Percentiles rank a stretch among this genome's conserved stretches.
Evolutionary conservation across 129 eudicot genomes (phyloP).

Genomic region (Escallonia herrerae): DNA sequence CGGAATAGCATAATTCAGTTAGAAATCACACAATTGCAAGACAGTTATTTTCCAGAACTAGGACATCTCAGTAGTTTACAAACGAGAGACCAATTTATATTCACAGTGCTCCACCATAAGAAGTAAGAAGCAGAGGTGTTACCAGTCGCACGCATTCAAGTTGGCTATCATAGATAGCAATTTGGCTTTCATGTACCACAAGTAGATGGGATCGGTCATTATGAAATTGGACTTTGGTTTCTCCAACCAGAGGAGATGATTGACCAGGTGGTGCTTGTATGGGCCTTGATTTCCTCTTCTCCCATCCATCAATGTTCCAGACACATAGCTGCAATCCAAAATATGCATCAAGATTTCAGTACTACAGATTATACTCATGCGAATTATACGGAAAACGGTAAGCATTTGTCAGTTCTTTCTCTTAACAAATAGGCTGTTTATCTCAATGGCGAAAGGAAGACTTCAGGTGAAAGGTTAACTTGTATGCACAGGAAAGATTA

Average conservation of each 20-base stretch:
- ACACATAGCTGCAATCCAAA: conserved; percentile 44
- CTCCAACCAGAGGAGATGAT: conserved; percentile 50
- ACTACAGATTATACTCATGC: conserved; percentile 5
- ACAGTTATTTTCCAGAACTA: background rate
- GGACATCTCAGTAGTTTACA: background rate
- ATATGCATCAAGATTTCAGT: background rate
- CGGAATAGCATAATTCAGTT: too few relatives aligned
- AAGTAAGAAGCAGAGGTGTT: conserved; percentile 9
- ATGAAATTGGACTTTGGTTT: conserved; percentile 76
- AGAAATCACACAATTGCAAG: background rate
- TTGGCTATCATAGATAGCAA: conserved; percentile 63
- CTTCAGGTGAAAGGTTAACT: too few relatives aligned
- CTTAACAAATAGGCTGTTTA: too few relatives aligned
- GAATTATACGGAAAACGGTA: background rate
- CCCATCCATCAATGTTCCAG: conserved; percentile 82
- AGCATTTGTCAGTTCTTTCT: background rate
- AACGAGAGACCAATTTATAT: background rate
- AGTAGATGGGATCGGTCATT: conserved; percentile 67
- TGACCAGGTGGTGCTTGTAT: conserved; percentile 62
- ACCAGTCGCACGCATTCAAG: conserved; percentile 71
- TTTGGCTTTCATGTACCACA: conserved; percentile 74
- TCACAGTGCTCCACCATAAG: background rate
- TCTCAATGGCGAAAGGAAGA: too few relatives aligned
- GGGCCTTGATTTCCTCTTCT: conserved; percentile 59
- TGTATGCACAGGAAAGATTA: background rate